phyloP scores from a whole-genome alignment of 1,139 yeast genomes.

The Debaryomycetaceae sp. region DNA sequence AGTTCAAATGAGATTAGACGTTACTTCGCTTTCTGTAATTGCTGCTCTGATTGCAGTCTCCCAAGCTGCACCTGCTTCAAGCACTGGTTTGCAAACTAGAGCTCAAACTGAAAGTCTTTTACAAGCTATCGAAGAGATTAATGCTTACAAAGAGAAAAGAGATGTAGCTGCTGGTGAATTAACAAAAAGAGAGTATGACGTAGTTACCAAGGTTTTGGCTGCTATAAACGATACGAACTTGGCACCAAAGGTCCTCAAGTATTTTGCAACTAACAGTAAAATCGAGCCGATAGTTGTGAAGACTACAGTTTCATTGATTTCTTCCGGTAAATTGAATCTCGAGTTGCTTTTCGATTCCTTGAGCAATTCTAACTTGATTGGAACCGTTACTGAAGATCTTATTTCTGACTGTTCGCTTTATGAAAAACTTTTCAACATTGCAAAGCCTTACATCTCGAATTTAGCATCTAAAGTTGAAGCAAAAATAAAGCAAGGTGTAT shows the following conservation, averaged over 20 bases:
- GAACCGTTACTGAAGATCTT: constrained; percentile 34
- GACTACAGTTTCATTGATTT: constrained; percentile 29
- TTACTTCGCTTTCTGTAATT: constrained; percentile 27
- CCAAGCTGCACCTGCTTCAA: constrained; percentile 24
- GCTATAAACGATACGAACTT: constrained; percentile 38
- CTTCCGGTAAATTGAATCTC: constrained; percentile 31
- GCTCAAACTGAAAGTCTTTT: constrained; percentile 15
- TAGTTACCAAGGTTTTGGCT: constrained; percentile 42
- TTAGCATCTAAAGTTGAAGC: constrained; percentile 29
- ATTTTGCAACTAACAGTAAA: constrained; percentile 30
- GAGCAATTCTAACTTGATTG: constrained; percentile 38
- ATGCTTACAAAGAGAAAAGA: constrained; percentile 25
- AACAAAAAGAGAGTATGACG: constrained; percentile 30
- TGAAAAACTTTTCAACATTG: constrained; percentile 34
- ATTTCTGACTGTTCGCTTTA: constrained; percentile 42
- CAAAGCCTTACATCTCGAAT: constrained; percentile 24
- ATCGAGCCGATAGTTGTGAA: constrained; percentile 36
- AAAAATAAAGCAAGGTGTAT: constrained; percentile 19
- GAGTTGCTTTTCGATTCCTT: constrained; percentile 36
- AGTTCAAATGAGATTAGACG: constrained; percentile 24
- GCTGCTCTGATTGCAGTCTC: constrained; percentile 24
- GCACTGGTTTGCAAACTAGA: constrained; percentile 6
- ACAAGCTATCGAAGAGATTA: constrained; percentile 20
- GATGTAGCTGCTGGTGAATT: constrained; percentile 25
- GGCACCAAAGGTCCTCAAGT: constrained; percentile 37